A percentile compares a stretch with the other conserved stretches of the same genome.
These are phyloP conservation scores for Panicum hallii DNA, from an alignment of 202 grass and related monocot species.

Conservation along the genomic window DNA sequence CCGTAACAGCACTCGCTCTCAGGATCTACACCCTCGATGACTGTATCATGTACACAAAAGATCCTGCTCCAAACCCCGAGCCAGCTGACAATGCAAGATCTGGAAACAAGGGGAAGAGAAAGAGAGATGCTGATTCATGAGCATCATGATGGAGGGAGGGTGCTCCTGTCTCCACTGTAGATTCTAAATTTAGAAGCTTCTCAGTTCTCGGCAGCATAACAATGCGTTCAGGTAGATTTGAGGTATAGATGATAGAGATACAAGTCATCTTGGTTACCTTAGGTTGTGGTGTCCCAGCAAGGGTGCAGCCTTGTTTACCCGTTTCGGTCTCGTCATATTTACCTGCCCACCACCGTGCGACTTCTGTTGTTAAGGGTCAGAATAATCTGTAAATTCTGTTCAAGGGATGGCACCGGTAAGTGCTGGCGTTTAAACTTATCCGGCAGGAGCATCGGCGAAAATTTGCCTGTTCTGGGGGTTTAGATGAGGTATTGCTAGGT, in stretches of 20 bases:
- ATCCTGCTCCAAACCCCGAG: conserved; percentile 49
- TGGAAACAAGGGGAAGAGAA: conserved; percentile 76
- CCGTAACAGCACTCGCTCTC: conserved; percentile 73
- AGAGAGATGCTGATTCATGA: conserved; percentile 71
- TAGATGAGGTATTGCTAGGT: conserved; percentile 13
- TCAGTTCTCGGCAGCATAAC: conserved; percentile 37
- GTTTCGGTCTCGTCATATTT: conserved; percentile 7
- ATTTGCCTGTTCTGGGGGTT: conserved; percentile 2
- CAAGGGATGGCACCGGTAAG: conserved; percentile 22
- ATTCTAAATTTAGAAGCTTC: conserved; percentile 43
- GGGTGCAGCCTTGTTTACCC: conserved; percentile 38
- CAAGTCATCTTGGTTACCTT: conserved; percentile 35
- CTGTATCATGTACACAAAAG: conserved; percentile 78
- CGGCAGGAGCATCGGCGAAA: conserved; percentile 1
- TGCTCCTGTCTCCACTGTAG: conserved; percentile 31
- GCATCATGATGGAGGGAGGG: conserved; percentile 29
- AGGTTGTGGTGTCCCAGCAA: conserved; percentile 29
- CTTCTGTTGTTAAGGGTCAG: conserved; percentile 34
- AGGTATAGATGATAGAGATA: conserved; percentile 42
- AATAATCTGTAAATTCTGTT: conserved; percentile 47
- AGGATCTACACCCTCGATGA: conserved; percentile 86
- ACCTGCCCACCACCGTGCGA: neutral
- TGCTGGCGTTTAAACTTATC: conserved; percentile 25
- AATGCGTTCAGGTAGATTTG: conserved; percentile 27
- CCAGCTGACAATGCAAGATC: conserved; percentile 54